Evolutionary conservation across 2,329 filamentous ascomycete genomes (phyloP).

Genomic region (Apiospora phragmitis): DNA sequence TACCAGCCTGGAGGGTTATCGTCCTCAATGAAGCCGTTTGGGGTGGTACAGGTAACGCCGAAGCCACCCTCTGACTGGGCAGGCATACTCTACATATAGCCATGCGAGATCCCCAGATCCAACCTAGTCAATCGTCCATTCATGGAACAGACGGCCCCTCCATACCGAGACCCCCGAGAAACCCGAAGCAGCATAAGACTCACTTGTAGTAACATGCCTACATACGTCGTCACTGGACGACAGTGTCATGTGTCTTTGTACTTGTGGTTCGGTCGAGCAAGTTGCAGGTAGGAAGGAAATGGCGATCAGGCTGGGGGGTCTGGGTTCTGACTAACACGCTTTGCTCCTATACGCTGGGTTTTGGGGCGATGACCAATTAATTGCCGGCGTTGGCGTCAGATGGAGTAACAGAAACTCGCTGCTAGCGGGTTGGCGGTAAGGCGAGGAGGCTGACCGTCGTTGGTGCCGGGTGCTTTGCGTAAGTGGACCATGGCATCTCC

Average conservation of each 20-base stretch:
- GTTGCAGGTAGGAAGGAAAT: not conserved
- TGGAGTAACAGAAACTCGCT: conserved; percentile 9
- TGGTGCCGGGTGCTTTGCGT: not conserved
- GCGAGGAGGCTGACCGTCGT: not conserved
- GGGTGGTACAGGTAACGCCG: not conserved
- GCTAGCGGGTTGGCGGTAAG: not conserved
- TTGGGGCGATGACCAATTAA: conserved; percentile 1
- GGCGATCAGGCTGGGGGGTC: not conserved
- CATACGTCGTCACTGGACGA: not conserved
- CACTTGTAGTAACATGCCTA: not conserved
- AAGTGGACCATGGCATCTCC: conserved; percentile 9
- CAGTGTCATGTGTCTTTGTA: not conserved
- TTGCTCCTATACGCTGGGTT: not conserved
- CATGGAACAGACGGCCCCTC: not conserved
- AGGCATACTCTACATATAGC: not conserved
- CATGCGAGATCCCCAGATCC: not conserved
- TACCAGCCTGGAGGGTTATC: not conserved
- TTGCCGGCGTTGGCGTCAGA: conserved; percentile 6
- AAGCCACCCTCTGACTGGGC: not conserved
- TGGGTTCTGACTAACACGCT: conserved; percentile 5
- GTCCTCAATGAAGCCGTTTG: not conserved
- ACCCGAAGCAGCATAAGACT: not conserved
- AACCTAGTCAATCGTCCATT: not conserved
- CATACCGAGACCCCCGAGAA: not conserved
- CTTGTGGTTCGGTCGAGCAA: not conserved